Evolutionary conservation across 192 early-diverging fungal genomes (phyloP), one percentile per base, ranked within the genome.

Genomic region (Entomortierella parvispora): DNA sequence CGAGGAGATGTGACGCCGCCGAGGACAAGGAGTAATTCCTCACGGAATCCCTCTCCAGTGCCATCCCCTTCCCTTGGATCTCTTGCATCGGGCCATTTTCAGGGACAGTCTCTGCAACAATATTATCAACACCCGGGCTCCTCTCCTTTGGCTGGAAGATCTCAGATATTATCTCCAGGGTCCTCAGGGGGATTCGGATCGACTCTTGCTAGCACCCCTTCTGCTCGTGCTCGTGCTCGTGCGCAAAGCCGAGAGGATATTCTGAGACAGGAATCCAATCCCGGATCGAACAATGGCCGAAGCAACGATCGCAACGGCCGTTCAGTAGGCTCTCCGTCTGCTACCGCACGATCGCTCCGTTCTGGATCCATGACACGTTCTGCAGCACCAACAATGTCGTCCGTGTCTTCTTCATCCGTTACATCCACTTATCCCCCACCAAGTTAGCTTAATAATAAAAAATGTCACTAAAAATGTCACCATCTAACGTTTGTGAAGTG

Each of bases 211-310:
- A 74, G 57, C 12, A 43, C 50, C 17, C 53, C 64, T 1, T 76
- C 71, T 28, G 50, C 51, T 43, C 71, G 71, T 49, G 71, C 71
- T 1, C 65, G 71, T 17, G 66, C 15, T 25, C 57, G 71, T 1
- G 71, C 64, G 0, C 65, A 66, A 44, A 76, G 65, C 47, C 64
- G 71, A 8, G 71, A 68, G 14, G 71, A 75, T 18, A n/a, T 58
- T 7, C 29, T 33, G 3, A 59, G 69, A 40, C 37, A 40, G 37
- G 37, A 40, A 40, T 12, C 5, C 37, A 40, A 12, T 12, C 5
- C 37, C 12, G 37, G 37, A 40, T 9, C 7, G 37, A 40, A 40
- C 12, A 40, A 12, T 40, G 37, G 37, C 12, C 37, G 12, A 40
- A 12, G 37, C 5, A 9, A 40, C 37, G 37, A 40, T 5, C 5